phyloP scores from a whole-genome alignment of 2,329 filamentous ascomycete species.

The Clonostachys rhizophaga region DNA sequence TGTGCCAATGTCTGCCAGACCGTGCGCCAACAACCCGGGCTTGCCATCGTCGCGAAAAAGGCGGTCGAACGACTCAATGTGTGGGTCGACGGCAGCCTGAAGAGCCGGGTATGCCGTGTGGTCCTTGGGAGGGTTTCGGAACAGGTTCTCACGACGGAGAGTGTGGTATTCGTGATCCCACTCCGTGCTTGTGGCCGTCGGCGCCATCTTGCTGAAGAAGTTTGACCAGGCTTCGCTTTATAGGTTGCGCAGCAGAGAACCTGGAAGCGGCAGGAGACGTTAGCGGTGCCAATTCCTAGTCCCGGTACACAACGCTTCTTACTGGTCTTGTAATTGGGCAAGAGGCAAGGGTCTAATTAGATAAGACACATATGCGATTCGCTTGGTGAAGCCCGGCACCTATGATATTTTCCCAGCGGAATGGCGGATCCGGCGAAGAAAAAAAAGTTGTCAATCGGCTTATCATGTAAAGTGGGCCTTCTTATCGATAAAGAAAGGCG shows the following conservation, averaged over 20 bases:
- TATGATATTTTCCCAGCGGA: too few species aligned
- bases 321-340: too few species aligned
- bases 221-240: background rate
- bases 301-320: too few species aligned
- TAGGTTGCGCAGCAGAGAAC: background rate
- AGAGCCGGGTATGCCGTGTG: slow-evolving; percentile 84
- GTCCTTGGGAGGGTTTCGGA: slow-evolving; percentile 82
- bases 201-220: slow-evolving; percentile 39
- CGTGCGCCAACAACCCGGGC: slow-evolving; percentile 60
- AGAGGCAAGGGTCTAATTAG: too few species aligned
- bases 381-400: too few species aligned
- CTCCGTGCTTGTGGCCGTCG: slow-evolving; percentile 55
- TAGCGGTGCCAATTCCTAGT: too few species aligned
- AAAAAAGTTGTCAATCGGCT: slow-evolving; percentile 1
- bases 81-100: slow-evolving; percentile 80
- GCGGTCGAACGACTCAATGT: slow-evolving; percentile 93
- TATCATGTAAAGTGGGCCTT: background rate
- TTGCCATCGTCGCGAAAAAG: slow-evolving; percentile 70
- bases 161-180: slow-evolving; percentile 90
- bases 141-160: slow-evolving; percentile 80
- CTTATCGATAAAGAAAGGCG: slow-evolving; percentile 3
- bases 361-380: too few species aligned
- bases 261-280: background rate
- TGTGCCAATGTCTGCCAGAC: slow-evolving; percentile 81
- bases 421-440: background rate